Conservation (phyloP, 192 early-diverging fungal species). For the Entrophospora sp. region DNA sequence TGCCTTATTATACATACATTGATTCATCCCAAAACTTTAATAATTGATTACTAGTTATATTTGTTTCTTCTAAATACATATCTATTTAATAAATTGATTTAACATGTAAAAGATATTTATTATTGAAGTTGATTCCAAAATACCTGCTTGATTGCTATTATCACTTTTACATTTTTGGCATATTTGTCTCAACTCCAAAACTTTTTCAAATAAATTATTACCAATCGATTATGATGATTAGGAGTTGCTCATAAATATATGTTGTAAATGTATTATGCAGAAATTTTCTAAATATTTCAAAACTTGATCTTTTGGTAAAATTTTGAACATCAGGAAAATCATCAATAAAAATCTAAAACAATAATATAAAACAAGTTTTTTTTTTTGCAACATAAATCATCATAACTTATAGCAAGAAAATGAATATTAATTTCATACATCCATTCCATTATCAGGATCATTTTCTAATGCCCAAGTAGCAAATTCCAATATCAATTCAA, state of each 20-base stretch:
- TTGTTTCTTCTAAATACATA: conserved; percentile 1
- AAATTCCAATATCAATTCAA: conserved; percentile 80
- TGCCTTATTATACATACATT: conserved; percentile 54
- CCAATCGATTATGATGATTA: conserved; percentile 70
- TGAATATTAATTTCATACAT: conserved; percentile 32
- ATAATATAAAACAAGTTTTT: background rate
- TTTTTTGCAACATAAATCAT: too few relatives aligned
- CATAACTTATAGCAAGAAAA: conserved; percentile 1
- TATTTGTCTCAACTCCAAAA: too few relatives aligned
- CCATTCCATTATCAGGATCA: conserved; percentile 58
- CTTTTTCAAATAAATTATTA: conserved; percentile 70
- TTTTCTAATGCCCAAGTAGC: conserved; percentile 66
- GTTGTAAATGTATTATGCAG: conserved; percentile 67
- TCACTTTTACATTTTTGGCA: too few relatives aligned
- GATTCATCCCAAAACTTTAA: conserved; percentile 64
- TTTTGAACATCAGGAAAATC: conserved; percentile 50
- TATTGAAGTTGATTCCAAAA: too few relatives aligned
- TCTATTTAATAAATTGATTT: too few relatives aligned
- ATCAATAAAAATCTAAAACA: conserved; percentile 43
- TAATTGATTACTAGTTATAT: conserved; percentile 33
- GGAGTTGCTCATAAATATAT: conserved; percentile 68
- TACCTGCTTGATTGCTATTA: conserved; percentile 20
- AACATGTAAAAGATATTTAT: too few relatives aligned
- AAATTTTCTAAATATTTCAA: conserved; percentile 62
- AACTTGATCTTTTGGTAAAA: conserved; percentile 51